Percentiles rank a stretch among this genome's conserved stretches.
Conservation (phyloP, 1,284 basidiomycete genomes). For the Ceratobasidium sp. region DNA sequence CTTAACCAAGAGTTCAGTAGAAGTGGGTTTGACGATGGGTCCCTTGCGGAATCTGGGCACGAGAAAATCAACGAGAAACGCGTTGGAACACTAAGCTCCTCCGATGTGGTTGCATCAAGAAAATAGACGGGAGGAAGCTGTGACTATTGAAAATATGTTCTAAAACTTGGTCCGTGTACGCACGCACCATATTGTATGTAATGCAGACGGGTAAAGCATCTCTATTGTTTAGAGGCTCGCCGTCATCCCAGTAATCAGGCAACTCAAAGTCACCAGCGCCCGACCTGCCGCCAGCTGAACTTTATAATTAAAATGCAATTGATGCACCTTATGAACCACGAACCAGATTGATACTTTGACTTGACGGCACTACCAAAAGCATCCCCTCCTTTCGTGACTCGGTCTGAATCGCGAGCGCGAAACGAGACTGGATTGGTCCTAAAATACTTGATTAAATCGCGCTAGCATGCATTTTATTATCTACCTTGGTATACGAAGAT, state of each 20-base stretch:
- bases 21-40: slow-evolving; percentile 45
- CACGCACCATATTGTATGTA: slow-evolving; percentile 72
- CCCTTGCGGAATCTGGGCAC: slow-evolving; percentile 52
- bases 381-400: slow-evolving; percentile 44
- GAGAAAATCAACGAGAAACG: slow-evolving; percentile 67
- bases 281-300: slow-evolving; percentile 23
- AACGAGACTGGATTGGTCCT: slow-evolving; percentile 34
- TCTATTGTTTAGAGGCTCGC: slow-evolving; percentile 63
- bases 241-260: slow-evolving; percentile 83
- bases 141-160: background rate
- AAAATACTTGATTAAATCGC: background rate
- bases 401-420: slow-evolving; percentile 35
- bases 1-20: slow-evolving; percentile 68
- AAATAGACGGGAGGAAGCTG: slow-evolving; percentile 65
- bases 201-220: slow-evolving; percentile 74
- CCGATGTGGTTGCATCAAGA: slow-evolving; percentile 69
- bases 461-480: slow-evolving; percentile 62
- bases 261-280: slow-evolving; percentile 77
- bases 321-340: background rate
- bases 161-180: background rate
- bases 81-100: slow-evolving; percentile 62
- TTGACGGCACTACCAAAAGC: slow-evolving; percentile 36
- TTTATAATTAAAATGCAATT: background rate
- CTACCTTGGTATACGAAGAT: slow-evolving; percentile 78
- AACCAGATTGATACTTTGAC: slow-evolving; percentile 28